phyloP scores from a whole-genome alignment of 495 filamentous ascomycete genomes.

The Penicillium daleae region DNA sequence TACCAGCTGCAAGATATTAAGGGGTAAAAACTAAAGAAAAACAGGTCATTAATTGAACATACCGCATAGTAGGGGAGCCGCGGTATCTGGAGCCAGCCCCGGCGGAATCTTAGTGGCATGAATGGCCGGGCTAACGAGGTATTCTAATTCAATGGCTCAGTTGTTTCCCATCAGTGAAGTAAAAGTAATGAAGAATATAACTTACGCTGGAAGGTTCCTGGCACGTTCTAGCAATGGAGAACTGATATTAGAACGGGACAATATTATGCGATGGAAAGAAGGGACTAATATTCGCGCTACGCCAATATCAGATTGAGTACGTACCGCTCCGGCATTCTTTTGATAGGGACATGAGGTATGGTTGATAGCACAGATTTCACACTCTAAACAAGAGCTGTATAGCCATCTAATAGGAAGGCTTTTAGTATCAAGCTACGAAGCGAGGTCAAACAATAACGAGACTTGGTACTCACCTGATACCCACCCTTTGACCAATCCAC shows the following conservation, averaged over 20 bases:
- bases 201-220: constrained; percentile 51
- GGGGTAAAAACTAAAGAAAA: background rate
- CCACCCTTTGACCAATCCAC: constrained; percentile 44
- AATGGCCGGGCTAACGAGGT: constrained; percentile 44
- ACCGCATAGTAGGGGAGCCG: constrained; percentile 49
- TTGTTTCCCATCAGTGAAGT: too few relatives aligned
- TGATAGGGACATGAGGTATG: constrained; percentile 49
- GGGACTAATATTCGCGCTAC: too few relatives aligned
- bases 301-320: constrained; percentile 16
- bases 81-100: constrained; percentile 36
- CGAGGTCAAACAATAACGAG: background rate
- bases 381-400: constrained; percentile 47
- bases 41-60: constrained; percentile 5
- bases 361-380: constrained; percentile 52
- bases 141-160: constrained; percentile 31
- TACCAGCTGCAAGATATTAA: constrained; percentile 36
- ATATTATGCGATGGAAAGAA: background rate
- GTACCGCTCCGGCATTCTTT: constrained; percentile 50
- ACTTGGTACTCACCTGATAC: constrained; percentile 37
- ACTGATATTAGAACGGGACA: background rate
- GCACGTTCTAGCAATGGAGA: constrained; percentile 38
- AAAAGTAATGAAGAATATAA: background rate
- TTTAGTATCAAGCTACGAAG: background rate
- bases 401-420: constrained; percentile 39
- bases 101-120: constrained; percentile 46